These are phyloP conservation scores for Penicillium sp. DNA, from an alignment of 2,329 filamentous ascomycete species.

Conservation along the genomic window DNA sequence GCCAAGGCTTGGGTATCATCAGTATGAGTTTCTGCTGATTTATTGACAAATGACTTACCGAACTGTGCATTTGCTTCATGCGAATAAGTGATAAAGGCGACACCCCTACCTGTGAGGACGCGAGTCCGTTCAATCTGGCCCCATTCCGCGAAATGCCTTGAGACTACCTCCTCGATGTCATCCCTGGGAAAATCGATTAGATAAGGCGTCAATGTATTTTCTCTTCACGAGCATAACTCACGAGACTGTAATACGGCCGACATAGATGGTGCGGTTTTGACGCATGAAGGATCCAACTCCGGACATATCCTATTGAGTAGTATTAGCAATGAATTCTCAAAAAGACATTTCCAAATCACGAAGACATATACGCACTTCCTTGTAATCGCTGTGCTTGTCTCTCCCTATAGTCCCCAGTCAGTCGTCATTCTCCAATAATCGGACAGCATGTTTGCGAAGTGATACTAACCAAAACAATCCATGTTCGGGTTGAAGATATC, in stretches of 20 bases:
- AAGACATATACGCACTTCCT: constrained; percentile 9
- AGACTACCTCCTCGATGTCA: constrained; percentile 91
- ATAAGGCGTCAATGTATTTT: background rate
- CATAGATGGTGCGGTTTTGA: constrained; percentile 89
- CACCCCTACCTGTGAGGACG: constrained; percentile 83
- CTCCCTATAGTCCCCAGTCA: constrained; percentile 5
- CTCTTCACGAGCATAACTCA: background rate
- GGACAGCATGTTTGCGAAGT: constrained; percentile 51
- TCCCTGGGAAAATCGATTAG: constrained; percentile 57
- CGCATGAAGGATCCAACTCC: constrained; percentile 89
- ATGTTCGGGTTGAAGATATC: constrained; percentile 87
- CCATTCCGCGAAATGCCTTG: constrained; percentile 95
- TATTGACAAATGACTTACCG: background rate
- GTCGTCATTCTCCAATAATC: background rate
- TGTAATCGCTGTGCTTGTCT: constrained; percentile 25
- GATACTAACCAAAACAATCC: constrained; percentile 93
- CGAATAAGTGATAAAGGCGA: constrained; percentile 82
- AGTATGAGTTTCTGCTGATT: background rate
- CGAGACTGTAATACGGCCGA: constrained; percentile 62
- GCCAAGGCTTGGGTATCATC: constrained; percentile 63
- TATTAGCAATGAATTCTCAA: background rate
- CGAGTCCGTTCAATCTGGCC: constrained; percentile 79
- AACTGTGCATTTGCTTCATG: constrained; percentile 90
- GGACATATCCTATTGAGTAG: constrained; percentile 62
- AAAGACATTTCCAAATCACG: background rate